Conservation (phyloP, 768 basidiomycete species). For the Cyathus striatus region DNA sequence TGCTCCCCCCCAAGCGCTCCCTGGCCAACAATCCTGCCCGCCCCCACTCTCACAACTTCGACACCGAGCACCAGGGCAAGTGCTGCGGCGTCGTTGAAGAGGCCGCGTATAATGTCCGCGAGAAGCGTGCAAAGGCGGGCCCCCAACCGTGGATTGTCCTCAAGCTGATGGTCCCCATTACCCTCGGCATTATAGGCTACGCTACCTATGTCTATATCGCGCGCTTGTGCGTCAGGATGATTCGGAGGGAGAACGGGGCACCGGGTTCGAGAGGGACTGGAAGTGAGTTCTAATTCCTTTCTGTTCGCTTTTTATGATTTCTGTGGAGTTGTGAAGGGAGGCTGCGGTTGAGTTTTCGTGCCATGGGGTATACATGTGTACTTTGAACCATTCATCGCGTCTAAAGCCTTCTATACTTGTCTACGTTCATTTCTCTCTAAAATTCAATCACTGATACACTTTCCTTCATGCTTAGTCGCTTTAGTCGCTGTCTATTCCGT, state of each 20-base stretch:
- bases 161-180: constrained; percentile 62
- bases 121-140: constrained; percentile 35
- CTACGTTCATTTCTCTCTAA: too few species aligned
- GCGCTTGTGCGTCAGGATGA: constrained; percentile 65
- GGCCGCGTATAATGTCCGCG: constrained; percentile 30
- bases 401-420: too few species aligned
- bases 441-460: too few species aligned
- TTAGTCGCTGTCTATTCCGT: too few species aligned
- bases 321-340: constrained; percentile 77
- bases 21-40: too few species aligned
- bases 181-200: constrained; percentile 60
- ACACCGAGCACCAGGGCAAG: constrained; percentile 13
- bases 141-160: constrained; percentile 72
- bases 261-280: constrained; percentile 50
- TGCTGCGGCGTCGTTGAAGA: constrained; percentile 54
- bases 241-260: constrained; percentile 37
- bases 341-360: too few species aligned
- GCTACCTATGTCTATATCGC: constrained; percentile 75
- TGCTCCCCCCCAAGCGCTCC: too few species aligned
- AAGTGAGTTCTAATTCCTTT: constrained; percentile 51
- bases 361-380: too few species aligned
- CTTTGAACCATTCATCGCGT: too few species aligned
- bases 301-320: constrained; percentile 61
- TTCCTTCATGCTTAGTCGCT: too few species aligned
- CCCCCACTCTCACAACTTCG: too few species aligned